Evolutionary conservation across 1,284 basidiomycete genomes (phyloP), one percentile per base, ranked within the genome.

Genomic region (Meripilus lineatus): DNA sequence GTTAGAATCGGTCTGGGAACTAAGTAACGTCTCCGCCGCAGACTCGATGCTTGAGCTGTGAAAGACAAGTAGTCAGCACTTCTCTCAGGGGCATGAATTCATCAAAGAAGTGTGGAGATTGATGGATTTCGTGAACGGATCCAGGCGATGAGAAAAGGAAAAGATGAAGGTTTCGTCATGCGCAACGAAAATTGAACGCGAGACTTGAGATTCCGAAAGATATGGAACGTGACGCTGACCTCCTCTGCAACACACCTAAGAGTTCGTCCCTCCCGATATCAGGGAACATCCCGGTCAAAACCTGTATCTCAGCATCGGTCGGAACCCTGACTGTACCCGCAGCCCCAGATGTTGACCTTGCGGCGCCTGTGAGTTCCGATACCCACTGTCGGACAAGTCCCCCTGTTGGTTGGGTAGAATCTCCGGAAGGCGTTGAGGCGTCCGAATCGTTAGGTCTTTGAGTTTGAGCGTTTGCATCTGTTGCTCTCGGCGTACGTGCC

Each of bases 231-330:
- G 21, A 66, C 81, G 57, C n/a, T n/a, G 58, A 90, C 90, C 86
- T 92, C 61, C 85, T 69, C 59, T 93, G 89, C 34, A 94, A 67
- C 6, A 89, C 82, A 25, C 74, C 77, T 8, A 91, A 74, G n/a
- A 93, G 68, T n/a, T 79, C 74, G 39, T 88, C 84, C 42, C 89
- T 70, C 22, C 76, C 74, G 25, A 89, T 59, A 58, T 88, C 79
- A 14, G 91, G 90, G 61, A 94, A 94, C 85, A 94, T 92, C 42
- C 65, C 74, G 39, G 76, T 77, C 48, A 93, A 58, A 38, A 86
- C 81, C 17, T 69, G 65, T 38, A 93, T 86, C 66, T 93, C 90
- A 24, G 74, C 67, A 36, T 90, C 86, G 32, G 73, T 74, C 2
- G 89, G 85, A 13, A 81, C 80, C 38, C 86, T 75, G 42, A 88